Evolutionary conservation across 2,329 filamentous ascomycete species (phyloP).

Genomic region (Fusarium tupiense): DNA sequence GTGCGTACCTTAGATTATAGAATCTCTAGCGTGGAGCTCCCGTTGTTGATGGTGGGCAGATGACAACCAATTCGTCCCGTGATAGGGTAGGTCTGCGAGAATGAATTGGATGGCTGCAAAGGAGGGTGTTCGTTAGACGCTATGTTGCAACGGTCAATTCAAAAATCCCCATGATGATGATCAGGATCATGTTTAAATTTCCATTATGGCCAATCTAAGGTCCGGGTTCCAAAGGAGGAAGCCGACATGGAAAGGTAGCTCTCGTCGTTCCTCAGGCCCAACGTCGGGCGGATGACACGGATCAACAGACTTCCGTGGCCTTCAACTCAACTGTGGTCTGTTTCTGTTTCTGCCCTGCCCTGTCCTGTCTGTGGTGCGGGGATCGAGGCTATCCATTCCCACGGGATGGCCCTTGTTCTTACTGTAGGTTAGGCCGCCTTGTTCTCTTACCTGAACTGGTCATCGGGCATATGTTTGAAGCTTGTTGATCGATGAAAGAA

Average conservation of each 20-base stretch:
- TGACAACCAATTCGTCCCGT: neutral
- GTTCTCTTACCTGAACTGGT: conserved; percentile 22
- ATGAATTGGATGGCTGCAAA: neutral
- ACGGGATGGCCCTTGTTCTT: conserved; percentile 21
- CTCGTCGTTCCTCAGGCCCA: neutral
- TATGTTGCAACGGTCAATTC: conserved; percentile 18
- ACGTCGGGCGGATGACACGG: conserved; percentile 5
- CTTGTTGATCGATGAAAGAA: neutral
- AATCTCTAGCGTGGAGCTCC: conserved; percentile 1
- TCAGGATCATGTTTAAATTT: conserved; percentile 18
- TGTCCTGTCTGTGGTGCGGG: conserved; percentile 15
- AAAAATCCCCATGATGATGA: conserved; percentile 31
- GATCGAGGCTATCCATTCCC: conserved; percentile 31
- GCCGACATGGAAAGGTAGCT: neutral
- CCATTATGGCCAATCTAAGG: neutral
- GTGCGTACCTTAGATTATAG: neutral
- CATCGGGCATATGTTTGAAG: neutral
- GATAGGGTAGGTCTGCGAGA: conserved; percentile 13
- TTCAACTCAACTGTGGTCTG: neutral
- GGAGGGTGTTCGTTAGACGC: conserved; percentile 15
- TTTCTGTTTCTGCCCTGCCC: neutral
- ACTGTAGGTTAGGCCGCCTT: conserved; percentile 22
- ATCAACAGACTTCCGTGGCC: neutral
- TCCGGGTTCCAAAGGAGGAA: neutral
- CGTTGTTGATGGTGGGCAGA: conserved; percentile 15